These are phyloP conservation scores for Rhizopogon vesiculosus DNA, from an alignment of 768 basidiomycete genomes.

Conservation along the genomic window DNA sequence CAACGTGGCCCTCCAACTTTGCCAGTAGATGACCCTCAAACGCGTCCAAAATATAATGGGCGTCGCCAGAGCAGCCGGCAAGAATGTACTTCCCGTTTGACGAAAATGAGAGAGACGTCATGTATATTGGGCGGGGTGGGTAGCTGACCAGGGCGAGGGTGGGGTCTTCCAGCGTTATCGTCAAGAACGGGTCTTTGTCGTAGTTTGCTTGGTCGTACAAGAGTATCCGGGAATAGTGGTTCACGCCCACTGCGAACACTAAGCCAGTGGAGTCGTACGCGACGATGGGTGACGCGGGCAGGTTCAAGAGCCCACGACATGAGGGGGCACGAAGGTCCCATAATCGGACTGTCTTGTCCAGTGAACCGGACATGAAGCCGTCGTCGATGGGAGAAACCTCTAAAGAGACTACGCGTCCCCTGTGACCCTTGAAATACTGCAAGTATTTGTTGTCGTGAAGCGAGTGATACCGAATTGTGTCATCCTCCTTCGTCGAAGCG, in stretches of 20 bases:
- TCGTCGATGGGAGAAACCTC: slow-evolving; percentile 92
- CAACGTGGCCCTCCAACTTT: slow-evolving; percentile 80
- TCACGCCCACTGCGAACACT: slow-evolving; percentile 85
- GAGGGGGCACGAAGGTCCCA: slow-evolving; percentile 87
- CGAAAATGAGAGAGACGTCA: slow-evolving; percentile 90
- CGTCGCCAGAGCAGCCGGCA: slow-evolving; percentile 87
- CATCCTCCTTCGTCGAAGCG: slow-evolving; percentile 93
- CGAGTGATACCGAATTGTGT: slow-evolving; percentile 92
- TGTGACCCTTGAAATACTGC: slow-evolving; percentile 95
- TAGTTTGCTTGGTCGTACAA: slow-evolving; percentile 84
- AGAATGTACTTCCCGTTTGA: slow-evolving; percentile 87
- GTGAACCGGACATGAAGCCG: slow-evolving; percentile 90
- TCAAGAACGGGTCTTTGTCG: slow-evolving; percentile 89
- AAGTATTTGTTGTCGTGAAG: slow-evolving; percentile 96
- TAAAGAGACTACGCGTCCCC: slow-evolving; percentile 80
- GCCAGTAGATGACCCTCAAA: slow-evolving; percentile 82
- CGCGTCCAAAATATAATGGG: slow-evolving; percentile 91
- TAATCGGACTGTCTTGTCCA: slow-evolving; percentile 91
- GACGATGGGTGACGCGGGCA: slow-evolving; percentile 71
- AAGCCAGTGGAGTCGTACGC: slow-evolving; percentile 82
- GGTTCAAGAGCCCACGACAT: slow-evolving; percentile 74
- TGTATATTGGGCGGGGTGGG: slow-evolving; percentile 83
- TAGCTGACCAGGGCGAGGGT: slow-evolving; percentile 69
- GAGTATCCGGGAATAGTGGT: slow-evolving; percentile 75
- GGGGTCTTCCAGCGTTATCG: slow-evolving; percentile 79